Base-by-base conservation (phyloP, 345 rosid species). In the Lepidium africanum region DNA sequence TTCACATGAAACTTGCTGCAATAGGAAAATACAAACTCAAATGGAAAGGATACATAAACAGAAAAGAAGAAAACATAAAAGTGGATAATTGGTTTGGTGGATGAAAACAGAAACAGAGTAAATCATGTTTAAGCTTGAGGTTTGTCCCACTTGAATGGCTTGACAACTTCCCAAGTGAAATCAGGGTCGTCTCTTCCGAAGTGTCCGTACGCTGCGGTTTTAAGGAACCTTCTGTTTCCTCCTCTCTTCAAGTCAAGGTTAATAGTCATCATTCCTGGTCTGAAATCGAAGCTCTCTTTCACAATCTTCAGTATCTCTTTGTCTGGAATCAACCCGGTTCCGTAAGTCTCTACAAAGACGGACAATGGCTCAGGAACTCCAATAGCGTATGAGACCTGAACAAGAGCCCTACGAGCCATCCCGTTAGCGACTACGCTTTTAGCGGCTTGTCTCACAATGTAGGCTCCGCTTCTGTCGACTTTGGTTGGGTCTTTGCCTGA, bases 131-230 rank as follows among this genome's bases (percentile, higher is more conserved):
- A 73, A 39, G 71, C 77, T 36, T 51, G 67, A 50, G 77, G 72
- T 66, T 66, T 73, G 55, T 73, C 50, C 72, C 77, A 59, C 47
- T 73, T 73, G 56, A 73, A 68, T 47, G 77, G 68, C 77, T 73
- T 73, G 39, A 73, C 72, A 3, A 73, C 72, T 36, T 73, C 77
- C 77, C 73, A 73, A 30, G 77, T 73, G 72, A 73, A 73, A 9
- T 73, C 77, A 66, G 77, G 77, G 63, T 73, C 77, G 41, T 73
- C 77, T 14, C 77, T 66, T 57, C 77, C 77, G 11, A 73, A 73
- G 16, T 73, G 77, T 65, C 77, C 77, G 7, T 73, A 73, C 0
- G 77, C 77, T 0, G 77, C 77, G 4, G 77, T 73, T 49, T 73
- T 73, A 67, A 73, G 49, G 49, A 73, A 73, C 67, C 77, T 73